Evolutionary conservation across 768 basidiomycete species (phyloP).

Genomic region (Auriscalpium microsporum): DNA sequence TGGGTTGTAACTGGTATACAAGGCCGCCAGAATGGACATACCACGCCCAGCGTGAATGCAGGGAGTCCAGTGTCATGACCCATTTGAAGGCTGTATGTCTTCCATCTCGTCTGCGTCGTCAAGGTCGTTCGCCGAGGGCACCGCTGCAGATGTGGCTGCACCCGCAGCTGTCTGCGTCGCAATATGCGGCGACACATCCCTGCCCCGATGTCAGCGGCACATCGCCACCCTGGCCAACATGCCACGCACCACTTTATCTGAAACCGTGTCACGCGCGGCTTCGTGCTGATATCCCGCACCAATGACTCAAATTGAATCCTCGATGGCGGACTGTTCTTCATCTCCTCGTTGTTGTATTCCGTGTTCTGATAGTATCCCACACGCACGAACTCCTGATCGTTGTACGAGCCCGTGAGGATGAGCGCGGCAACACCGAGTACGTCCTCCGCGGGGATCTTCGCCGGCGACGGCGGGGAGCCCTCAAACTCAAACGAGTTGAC

Average conservation of each 20-base stretch:
- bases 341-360: conserved; percentile 93
- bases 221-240: too few species aligned
- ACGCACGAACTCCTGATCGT: conserved; percentile 97
- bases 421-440: conserved; percentile 95
- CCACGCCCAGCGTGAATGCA: neutral
- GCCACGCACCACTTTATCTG: conserved; percentile 73
- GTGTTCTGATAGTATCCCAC: conserved; percentile 99
- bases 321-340: conserved; percentile 67
- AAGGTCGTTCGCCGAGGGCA: conserved; percentile 65
- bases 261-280: conserved; percentile 89
- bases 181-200: conserved; percentile 33
- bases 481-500: conserved; percentile 97
- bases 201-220: neutral
- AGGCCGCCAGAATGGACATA: neutral
- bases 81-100: conserved; percentile 7
- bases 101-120: conserved; percentile 29
- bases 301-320: conserved; percentile 65
- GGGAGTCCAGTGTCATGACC: neutral
- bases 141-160: conserved; percentile 63
- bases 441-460: conserved; percentile 80
- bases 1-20: neutral
- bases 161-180: conserved; percentile 38
- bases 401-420: conserved; percentile 93
- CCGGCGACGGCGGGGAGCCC: conserved; percentile 74
- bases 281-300: conserved; percentile 80